Evolutionary conservation across 371 early-diverging fungal genomes (phyloP).

Genomic region (Sporodiniella umbellata): DNA sequence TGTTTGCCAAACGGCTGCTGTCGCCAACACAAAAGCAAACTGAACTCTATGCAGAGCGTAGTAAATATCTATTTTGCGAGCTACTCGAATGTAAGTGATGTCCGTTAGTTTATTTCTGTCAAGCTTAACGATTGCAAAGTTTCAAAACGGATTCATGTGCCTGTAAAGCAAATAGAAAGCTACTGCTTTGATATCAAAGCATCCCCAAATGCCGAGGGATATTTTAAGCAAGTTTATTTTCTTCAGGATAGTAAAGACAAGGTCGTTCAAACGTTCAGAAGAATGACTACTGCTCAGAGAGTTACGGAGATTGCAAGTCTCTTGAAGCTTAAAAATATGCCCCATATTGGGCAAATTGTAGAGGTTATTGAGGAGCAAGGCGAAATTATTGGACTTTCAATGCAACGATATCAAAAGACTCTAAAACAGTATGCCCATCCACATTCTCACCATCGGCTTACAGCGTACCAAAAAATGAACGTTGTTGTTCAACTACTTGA

Average conservation of each 20-base stretch:
- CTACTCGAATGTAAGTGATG: conserved; percentile 17
- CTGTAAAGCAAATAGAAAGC: conserved; percentile 22
- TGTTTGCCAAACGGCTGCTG: too few relatives aligned
- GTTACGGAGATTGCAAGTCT: conserved; percentile 40
- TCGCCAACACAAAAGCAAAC: background rate
- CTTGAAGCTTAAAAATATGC: conserved; percentile 19
- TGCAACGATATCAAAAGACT: conserved; percentile 53
- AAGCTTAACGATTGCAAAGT: too few relatives aligned
- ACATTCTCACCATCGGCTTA: conserved; percentile 46
- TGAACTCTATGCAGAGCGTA: background rate
- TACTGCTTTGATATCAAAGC: conserved; percentile 27
- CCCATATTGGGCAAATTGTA: conserved; percentile 39
- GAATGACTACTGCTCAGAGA: conserved; percentile 45
- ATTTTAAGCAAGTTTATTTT: conserved; percentile 43
- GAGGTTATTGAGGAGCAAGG: conserved; percentile 39
- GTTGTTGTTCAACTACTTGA: conserved; percentile 54
- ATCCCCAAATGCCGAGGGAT: conserved; percentile 41
- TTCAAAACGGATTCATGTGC: conserved; percentile 25
- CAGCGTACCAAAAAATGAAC: conserved; percentile 57
- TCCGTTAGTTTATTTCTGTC: too few relatives aligned
- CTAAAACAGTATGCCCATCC: conserved; percentile 58
- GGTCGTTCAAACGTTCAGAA: conserved; percentile 43
- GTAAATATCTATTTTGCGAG: background rate
- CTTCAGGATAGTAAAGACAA: conserved; percentile 19
- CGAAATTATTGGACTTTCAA: conserved; percentile 44